Conservation (phyloP, 306 rosid genomes). For the Carpinus viminea region DNA sequence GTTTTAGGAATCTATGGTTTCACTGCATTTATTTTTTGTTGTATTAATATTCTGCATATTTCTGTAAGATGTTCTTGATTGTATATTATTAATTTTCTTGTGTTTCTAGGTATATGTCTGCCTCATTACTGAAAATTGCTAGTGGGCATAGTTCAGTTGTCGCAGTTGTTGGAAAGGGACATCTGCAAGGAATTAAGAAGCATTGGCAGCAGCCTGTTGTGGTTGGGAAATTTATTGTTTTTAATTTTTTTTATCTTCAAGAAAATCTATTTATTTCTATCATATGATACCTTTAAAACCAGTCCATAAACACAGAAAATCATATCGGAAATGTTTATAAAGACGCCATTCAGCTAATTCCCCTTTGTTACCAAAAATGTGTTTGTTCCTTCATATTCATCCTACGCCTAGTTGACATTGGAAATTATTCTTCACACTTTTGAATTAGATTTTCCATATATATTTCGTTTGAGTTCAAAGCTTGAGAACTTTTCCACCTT, state of each 20-base stretch:
- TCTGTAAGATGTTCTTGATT: not conserved
- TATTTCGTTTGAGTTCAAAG: not conserved
- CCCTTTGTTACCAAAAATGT: constrained; percentile 1
- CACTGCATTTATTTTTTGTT: not conserved
- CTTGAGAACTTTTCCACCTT: not conserved
- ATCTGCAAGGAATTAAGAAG: constrained; percentile 84
- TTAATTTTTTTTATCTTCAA: not conserved
- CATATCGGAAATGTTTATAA: not conserved
- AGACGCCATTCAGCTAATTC: constrained; percentile 2
- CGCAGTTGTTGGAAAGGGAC: constrained; percentile 96
- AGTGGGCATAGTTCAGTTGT: constrained; percentile 66
- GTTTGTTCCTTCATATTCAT: constrained; percentile 10
- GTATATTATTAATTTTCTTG: constrained; percentile 10
- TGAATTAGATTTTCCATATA: not conserved
- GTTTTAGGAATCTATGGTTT: not conserved
- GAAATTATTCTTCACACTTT: not conserved
- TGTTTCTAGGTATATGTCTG: constrained; percentile 77
- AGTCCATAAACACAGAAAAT: not conserved
- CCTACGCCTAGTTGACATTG: not conserved
- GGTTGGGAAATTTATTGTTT: constrained; percentile 49
- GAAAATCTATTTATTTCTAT: not conserved
- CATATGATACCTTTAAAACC: not conserved
- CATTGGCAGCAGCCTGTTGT: constrained; percentile 83
- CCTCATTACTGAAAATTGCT: constrained; percentile 66
- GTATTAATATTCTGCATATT: not conserved